A percentile compares a stretch with the other conserved stretches of the same genome.
phyloP scores from a whole-genome alignment of 2,329 filamentous ascomycete genomes.

The Myriosclerotinia curreyana region DNA sequence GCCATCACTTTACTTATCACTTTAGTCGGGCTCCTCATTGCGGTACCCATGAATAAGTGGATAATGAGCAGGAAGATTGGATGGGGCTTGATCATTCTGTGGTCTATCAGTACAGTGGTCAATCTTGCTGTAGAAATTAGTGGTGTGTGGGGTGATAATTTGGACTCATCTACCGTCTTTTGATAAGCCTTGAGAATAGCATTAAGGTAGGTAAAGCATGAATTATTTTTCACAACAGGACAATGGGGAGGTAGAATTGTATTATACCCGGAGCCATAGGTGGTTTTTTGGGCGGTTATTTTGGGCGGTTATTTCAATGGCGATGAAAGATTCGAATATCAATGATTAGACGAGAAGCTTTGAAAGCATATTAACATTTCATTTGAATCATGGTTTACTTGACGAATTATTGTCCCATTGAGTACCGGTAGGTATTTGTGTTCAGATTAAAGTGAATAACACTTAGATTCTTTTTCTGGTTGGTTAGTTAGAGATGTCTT shows the following conservation, averaged over 20 bases:
- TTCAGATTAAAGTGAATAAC: background rate
- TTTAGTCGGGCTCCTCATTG: slow-evolving; percentile 71
- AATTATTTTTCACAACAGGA: background rate
- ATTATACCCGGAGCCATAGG: background rate
- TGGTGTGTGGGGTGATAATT: slow-evolving; percentile 41
- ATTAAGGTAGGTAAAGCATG: background rate
- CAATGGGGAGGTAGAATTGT: background rate
- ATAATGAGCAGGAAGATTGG: slow-evolving; percentile 80
- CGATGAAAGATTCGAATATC: background rate
- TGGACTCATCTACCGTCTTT: slow-evolving; percentile 11
- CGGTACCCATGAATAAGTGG: slow-evolving; percentile 85
- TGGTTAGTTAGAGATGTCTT: too few species aligned
- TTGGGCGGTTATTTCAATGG: background rate
- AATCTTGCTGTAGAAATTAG: slow-evolving; percentile 80
- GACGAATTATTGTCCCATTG: background rate
- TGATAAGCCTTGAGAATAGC: background rate
- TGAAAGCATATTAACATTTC: background rate
- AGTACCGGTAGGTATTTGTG: background rate
- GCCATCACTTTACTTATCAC: slow-evolving; percentile 81
- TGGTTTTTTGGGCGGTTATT: background rate
- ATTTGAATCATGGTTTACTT: background rate
- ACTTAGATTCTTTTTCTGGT: too few species aligned
- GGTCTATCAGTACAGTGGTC: slow-evolving; percentile 73
- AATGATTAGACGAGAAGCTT: background rate
- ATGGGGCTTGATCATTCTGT: slow-evolving; percentile 73